Evolutionary conservation across 345 rosid species (phyloP), one percentile per base, ranked within the genome.

Genomic region (Arabidopsis arenosa): DNA sequence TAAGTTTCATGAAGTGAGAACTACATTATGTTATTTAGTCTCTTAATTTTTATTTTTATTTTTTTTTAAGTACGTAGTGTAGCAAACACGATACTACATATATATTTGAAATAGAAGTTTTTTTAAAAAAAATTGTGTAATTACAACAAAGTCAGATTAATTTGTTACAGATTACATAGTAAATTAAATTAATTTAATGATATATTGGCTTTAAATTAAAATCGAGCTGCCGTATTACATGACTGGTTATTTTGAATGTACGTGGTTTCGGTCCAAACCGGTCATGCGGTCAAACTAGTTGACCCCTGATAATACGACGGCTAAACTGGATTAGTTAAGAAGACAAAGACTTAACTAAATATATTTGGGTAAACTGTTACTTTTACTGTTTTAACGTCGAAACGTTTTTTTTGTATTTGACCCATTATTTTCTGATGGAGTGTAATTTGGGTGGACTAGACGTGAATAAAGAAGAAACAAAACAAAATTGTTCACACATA

Each of bases 231-330:
- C 74, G 74, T 68, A 30, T 40, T 12, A 30, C 18, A 60, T 32
- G 79, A 68, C 79, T 49, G 53, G 30, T 33, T 49, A 13, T 17
- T 59, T 33, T 41, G 47, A 36, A 44, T 23, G 39, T 14, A 75
- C 45, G 62, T 75, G 68, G 47, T 52, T 52, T 60, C 11, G 10
- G 26, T 51, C 61, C 45, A 51, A 68, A 15, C 39, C 30, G 30
- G 15, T 51, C 30, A 52, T 66, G 32, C 9, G 49, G 69, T 75
- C 79, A 75, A 68, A 59, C 30, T 17, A 67, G 79, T 51, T 52
- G 30, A 75, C 36, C n/a, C 52, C 21, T 15, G 2, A 47, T 47
- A 12, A 10, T 23, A 66, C 9, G 67, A 48, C 43, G 6, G 10
- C 51, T 17, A 66, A 66, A 41, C 5, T 37, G 26, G 44, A 58